Conservation (phyloP, 2,329 filamentous ascomycete genomes). For the Colletotrichum ledebouriae region DNA sequence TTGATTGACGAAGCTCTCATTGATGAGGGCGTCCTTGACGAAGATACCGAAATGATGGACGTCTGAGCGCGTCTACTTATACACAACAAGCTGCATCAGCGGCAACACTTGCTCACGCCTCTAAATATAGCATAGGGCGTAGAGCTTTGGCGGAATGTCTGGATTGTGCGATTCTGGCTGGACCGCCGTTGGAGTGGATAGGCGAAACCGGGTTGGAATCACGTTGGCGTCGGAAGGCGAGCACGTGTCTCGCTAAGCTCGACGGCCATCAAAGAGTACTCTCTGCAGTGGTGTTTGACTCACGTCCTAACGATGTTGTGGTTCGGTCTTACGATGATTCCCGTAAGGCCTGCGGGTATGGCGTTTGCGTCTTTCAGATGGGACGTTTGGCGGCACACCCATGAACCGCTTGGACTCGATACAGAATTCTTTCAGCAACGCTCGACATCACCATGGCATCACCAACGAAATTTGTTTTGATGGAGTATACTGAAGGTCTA, state of each 20-base stretch:
- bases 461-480: constrained; percentile 29
- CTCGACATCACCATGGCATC: constrained; percentile 31
- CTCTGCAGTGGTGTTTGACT: constrained; percentile 28
- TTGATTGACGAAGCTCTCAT: constrained; percentile 46
- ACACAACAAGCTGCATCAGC: constrained; percentile 10
- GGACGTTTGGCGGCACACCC: constrained; percentile 1
- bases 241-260: constrained; percentile 25
- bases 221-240: constrained; percentile 32
- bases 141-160: constrained; percentile 42
- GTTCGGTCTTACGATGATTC: constrained; percentile 30
- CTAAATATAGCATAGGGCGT: constrained; percentile 49
- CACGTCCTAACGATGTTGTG: constrained; percentile 43
- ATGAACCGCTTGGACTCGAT: constrained; percentile 16
- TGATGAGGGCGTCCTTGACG: constrained; percentile 46
- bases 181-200: constrained; percentile 40
- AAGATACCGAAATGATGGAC: constrained; percentile 72
- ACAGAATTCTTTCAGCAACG: constrained; percentile 13
- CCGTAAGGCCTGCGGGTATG: constrained; percentile 27
- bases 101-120: constrained; percentile 46
- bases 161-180: constrained; percentile 46
- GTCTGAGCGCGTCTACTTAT: constrained; percentile 55
- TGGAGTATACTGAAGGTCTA: constrained; percentile 26
- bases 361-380: constrained; percentile 24
- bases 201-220: constrained; percentile 37
- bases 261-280: constrained; percentile 8